These are phyloP conservation scores for Melaleuca alternifolia DNA, from an alignment of 345 rosid species.

Conservation along the genomic window DNA sequence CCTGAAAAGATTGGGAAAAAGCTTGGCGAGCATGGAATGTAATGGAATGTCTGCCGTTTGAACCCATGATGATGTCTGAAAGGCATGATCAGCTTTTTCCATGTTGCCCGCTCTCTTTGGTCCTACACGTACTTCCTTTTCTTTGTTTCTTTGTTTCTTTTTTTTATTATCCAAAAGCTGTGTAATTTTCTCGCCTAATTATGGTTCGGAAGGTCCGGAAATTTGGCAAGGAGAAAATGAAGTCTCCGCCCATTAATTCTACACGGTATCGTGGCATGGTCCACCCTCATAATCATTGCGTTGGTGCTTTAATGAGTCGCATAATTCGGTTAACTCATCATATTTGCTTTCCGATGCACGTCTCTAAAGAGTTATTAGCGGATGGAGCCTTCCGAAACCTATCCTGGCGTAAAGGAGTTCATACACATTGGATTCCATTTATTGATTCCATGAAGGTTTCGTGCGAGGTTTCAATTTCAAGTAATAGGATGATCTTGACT, in stretches of 20 bases:
- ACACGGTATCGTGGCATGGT: background rate
- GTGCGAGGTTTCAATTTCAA: background rate
- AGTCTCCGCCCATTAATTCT: background rate
- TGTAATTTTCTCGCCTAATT: background rate
- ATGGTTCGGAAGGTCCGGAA: background rate
- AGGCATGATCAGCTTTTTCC: background rate
- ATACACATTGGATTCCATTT: background rate
- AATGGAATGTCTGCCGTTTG: background rate
- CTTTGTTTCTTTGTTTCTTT: background rate
- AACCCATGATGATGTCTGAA: background rate
- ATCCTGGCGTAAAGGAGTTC: background rate
- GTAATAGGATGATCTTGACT: background rate
- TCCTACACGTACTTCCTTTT: background rate
- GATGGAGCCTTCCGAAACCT: background rate
- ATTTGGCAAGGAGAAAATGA: background rate
- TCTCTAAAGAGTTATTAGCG: background rate
- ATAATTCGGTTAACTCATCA: background rate
- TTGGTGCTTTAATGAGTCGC: background rate
- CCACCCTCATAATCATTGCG: background rate
- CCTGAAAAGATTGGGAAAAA: background rate
- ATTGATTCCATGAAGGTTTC: background rate
- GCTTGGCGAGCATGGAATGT: background rate
- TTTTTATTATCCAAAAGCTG: background rate
- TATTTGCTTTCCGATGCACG: background rate
- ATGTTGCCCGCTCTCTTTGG: background rate